Base-by-base conservation (phyloP, 192 early-diverging fungal genomes). In the Backusella tuberculispora region DNA sequence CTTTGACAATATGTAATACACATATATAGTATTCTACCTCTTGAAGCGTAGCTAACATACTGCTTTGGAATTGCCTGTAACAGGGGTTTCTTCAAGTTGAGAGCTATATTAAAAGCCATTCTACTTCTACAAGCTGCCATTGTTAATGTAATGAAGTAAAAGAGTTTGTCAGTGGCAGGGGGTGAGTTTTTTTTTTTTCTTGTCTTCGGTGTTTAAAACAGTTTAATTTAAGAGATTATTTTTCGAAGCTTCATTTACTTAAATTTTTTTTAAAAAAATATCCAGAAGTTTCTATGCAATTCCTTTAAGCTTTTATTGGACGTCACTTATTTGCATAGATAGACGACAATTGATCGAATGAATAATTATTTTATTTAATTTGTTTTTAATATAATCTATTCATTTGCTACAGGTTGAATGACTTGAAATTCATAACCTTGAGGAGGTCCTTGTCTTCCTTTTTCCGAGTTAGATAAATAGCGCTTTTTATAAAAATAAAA, bases 391-490 rank as follows among this genome's bases (percentile, higher is more conserved):
- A 7, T 24, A 13, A 26, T 12, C 12, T 60, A 19, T 60, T 60
- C 53, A 12, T 60, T 24, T 8, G 53, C 24, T 17, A 69, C 14
- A 14, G 68, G 8, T 47, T 47, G 68, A 34, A 78, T 26, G 2
- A 60, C 63, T 43, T 66, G 26, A 19, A 78, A 78, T 45, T 78
- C 76, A 45, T 73, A 78, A 5, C 50, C 71, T 44, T 66, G 47
- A 67, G 71, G 76, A 29, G 50, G 45, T 13, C 34, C 14, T 34
- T 29, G n/a, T 53, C 43, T 66, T 66, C 64, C 34, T 41, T 67
- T 67, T n/a, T 67, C 38, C 10, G 38, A 47, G 17, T 38, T 21
- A 1, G 40, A 43, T 6, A 6, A 34, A 26, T 60, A 10, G 15
- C 40, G 6, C 5, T 21, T 67, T 67, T 38, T 73, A 12, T 53